Conservation (phyloP, 2,329 filamentous ascomycete genomes). For the Thermochaetoides dissita region DNA sequence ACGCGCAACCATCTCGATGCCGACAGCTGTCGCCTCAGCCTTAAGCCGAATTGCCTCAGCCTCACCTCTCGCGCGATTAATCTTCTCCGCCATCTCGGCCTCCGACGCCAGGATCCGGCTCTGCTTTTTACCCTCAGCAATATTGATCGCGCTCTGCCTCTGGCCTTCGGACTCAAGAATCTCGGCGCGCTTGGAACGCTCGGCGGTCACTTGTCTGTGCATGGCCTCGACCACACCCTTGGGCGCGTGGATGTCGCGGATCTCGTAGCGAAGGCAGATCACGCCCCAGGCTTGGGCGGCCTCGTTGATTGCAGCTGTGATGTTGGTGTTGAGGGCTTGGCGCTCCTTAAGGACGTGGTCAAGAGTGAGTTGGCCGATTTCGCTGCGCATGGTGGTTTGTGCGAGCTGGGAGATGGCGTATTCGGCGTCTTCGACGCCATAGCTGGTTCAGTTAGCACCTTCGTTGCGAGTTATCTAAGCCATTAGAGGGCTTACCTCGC, state of each 20-base stretch:
- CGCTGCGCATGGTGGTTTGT: conserved; percentile 96
- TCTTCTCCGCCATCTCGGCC: conserved; percentile 75
- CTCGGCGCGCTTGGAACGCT: conserved; percentile 92
- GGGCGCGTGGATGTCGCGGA: conserved; percentile 93
- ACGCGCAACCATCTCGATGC: conserved; percentile 73
- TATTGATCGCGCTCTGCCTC: conserved; percentile 94
- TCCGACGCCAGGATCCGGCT: conserved; percentile 92
- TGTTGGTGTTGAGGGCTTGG: conserved; percentile 90
- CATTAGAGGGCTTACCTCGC: conserved; percentile 51
- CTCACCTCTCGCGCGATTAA: conserved; percentile 87
- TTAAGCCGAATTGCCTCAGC: conserved; percentile 83
- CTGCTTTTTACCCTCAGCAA: conserved; percentile 94
- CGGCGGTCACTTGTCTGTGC: conserved; percentile 95
- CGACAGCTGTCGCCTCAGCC: conserved; percentile 70
- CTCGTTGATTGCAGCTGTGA: conserved; percentile 97
- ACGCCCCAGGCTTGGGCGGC: conserved; percentile 95
- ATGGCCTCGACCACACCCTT: conserved; percentile 89
- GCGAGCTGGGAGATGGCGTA: conserved; percentile 97
- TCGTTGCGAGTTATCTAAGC: too few species aligned
- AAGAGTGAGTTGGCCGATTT: conserved; percentile 90
- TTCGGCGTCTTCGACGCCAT: conserved; percentile 95
- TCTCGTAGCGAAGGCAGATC: conserved; percentile 91
- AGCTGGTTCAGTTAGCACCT: conserved; percentile 37
- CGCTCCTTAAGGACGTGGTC: conserved; percentile 98
- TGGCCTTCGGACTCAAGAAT: conserved; percentile 96